phyloP scores from a whole-genome alignment of 2,329 filamentous ascomycete genomes.

The Neopestalotiopsis clavispora region DNA sequence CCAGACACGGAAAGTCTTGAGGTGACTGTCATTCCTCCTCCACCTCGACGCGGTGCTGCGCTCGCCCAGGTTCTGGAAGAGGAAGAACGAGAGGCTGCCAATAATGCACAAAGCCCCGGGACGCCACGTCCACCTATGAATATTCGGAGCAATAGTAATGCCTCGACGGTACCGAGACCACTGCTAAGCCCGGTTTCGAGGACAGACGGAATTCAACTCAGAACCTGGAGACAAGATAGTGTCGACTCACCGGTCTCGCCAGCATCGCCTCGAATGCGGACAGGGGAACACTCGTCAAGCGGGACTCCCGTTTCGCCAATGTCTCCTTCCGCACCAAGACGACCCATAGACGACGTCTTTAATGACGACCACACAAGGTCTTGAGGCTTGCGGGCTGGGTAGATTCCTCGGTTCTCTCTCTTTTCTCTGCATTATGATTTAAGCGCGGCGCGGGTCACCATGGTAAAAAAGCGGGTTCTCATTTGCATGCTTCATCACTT shows the following conservation, averaged over 20 bases:
- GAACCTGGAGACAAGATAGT: constrained; percentile 21
- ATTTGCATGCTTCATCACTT: constrained; percentile 15
- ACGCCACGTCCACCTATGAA: constrained; percentile 21
- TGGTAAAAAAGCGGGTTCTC: constrained; percentile 5
- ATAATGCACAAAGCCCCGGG: constrained; percentile 9
- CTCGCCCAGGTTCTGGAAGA: constrained; percentile 63
- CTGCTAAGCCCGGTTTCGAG: constrained; percentile 23
- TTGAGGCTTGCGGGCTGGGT: neutral
- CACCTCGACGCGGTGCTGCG: constrained; percentile 60
- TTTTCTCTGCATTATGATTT: constrained; percentile 11
- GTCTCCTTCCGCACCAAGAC: constrained; percentile 24
- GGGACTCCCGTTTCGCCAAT: constrained; percentile 5
- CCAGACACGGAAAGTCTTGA: constrained; percentile 61
- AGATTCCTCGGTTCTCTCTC: constrained; percentile 14
- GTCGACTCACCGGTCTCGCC: constrained; percentile 19
- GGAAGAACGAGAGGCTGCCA: constrained; percentile 38
- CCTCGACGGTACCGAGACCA: constrained; percentile 22
- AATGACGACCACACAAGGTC: constrained; percentile 14
- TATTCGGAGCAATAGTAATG: constrained; percentile 21
- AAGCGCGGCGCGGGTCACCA: constrained; percentile 11
- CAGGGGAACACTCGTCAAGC: neutral
- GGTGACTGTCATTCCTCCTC: constrained; percentile 65
- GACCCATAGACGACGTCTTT: constrained; percentile 30
- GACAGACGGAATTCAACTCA: constrained; percentile 22
- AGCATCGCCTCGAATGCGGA: constrained; percentile 13